phyloP scores from a whole-genome alignment of 345 rosid species.

The Boechera divaricarpa region DNA sequence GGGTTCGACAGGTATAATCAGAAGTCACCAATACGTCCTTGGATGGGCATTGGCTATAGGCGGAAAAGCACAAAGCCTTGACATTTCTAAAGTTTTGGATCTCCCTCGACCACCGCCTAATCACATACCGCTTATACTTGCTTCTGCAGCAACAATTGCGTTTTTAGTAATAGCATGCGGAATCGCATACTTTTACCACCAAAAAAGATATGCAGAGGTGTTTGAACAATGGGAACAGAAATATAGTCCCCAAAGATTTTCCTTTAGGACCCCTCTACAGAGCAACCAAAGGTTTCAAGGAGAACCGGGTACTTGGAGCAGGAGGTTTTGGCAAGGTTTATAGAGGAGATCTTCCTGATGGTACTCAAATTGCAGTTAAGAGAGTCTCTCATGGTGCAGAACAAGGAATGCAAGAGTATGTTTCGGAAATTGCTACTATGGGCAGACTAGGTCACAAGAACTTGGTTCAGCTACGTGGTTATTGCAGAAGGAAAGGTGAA shows the following conservation, averaged over 20 bases:
- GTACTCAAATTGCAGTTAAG: neutral
- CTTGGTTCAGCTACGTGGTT: neutral
- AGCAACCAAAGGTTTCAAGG: neutral
- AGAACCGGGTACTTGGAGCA: neutral
- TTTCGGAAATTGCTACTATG: neutral
- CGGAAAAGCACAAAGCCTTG: neutral
- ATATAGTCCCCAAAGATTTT: neutral
- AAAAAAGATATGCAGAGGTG: neutral
- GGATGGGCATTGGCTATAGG: neutral
- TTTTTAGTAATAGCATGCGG: neutral
- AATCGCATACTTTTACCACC: neutral
- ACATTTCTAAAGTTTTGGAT: neutral
- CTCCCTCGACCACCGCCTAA: neutral
- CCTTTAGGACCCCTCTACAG: neutral
- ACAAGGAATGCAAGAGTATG: constrained; percentile 3
- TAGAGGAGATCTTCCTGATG: neutral
- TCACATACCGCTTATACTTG: neutral
- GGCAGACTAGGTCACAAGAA: neutral
- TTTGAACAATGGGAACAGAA: neutral
- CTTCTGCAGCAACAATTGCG: neutral
- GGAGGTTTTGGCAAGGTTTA: constrained; percentile 2
- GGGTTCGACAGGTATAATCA: neutral
- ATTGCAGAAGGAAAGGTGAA: neutral
- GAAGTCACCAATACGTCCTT: neutral
- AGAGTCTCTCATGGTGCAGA: neutral